phyloP scores from a whole-genome alignment of 2,329 filamentous ascomycete genomes.

The Claviceps paspali region DNA sequence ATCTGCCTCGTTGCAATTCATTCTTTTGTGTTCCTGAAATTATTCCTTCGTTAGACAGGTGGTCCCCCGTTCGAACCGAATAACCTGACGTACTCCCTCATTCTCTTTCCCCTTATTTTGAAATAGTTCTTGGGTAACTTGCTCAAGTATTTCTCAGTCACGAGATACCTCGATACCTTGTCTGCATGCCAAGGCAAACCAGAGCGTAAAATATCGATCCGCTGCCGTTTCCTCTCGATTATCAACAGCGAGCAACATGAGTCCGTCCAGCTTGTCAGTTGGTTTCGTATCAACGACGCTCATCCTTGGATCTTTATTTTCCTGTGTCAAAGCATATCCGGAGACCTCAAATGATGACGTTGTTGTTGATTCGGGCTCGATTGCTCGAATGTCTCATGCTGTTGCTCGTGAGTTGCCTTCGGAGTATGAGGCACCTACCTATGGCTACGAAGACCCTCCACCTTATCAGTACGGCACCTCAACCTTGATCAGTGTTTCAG shows the following conservation, averaged over 20 bases:
- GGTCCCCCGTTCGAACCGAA: background rate
- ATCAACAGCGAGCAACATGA: constrained; percentile 1
- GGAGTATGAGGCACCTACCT: constrained; percentile 8
- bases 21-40: constrained; percentile 3
- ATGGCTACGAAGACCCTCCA: constrained; percentile 8
- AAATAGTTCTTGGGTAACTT: constrained; percentile 3
- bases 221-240: no score
- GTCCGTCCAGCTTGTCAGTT: background rate
- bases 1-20: constrained; percentile 3
- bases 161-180: background rate
- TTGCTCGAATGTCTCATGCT: background rate
- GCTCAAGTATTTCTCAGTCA: background rate
- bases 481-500: background rate
- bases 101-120: background rate
- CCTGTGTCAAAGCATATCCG: background rate
- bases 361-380: background rate
- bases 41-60: constrained; percentile 2
- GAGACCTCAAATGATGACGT: background rate
- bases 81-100: background rate
- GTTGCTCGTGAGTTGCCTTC: constrained; percentile 5
- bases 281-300: background rate
- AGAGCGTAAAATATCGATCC: background rate
- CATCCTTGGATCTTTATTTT: constrained; percentile 4
- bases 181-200: background rate
- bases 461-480: constrained; percentile 10